Evolutionary conservation across 352 stramenopile genomes (phyloP).

Genomic region (Phytopythium kandeliae): DNA sequence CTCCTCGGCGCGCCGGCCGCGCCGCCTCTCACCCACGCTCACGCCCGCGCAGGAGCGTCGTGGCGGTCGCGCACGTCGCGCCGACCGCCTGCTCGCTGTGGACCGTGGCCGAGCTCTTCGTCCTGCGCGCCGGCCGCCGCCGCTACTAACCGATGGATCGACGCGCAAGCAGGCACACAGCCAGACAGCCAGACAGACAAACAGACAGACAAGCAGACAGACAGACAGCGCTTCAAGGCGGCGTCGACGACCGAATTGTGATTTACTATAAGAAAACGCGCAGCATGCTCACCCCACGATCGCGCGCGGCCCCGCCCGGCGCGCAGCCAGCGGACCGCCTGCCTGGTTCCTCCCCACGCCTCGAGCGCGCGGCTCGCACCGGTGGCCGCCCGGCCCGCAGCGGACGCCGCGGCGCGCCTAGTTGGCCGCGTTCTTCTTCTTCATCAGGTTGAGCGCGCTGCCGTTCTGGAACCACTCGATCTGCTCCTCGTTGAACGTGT

Average conservation of each 20-base stretch:
- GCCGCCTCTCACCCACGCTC: neutral
- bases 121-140: slow-evolving; percentile 15
- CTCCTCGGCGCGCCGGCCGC: no score
- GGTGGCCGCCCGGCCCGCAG: no score
- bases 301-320: no score
- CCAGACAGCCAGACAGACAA: no score
- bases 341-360: slow-evolving; percentile 3
- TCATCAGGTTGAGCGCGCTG: slow-evolving; percentile 94
- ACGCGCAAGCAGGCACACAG: no score
- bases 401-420: neutral
- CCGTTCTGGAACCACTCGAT: slow-evolving; percentile 95
- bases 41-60: slow-evolving; percentile 27
- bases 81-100: slow-evolving; percentile 25
- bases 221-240: no score
- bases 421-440: slow-evolving; percentile 70
- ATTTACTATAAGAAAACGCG: slow-evolving; percentile 36
- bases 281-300: no score
- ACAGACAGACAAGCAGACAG: no score
- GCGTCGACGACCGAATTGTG: slow-evolving; percentile 1
- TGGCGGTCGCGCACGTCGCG: slow-evolving; percentile 29
- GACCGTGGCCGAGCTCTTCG: slow-evolving; percentile 18
- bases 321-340: no score
- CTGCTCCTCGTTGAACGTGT: slow-evolving; percentile 94
- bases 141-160: slow-evolving; percentile 8
- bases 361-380: no score